Conservation (phyloP, 208 protist species). For the Crithidia sp. region DNA sequence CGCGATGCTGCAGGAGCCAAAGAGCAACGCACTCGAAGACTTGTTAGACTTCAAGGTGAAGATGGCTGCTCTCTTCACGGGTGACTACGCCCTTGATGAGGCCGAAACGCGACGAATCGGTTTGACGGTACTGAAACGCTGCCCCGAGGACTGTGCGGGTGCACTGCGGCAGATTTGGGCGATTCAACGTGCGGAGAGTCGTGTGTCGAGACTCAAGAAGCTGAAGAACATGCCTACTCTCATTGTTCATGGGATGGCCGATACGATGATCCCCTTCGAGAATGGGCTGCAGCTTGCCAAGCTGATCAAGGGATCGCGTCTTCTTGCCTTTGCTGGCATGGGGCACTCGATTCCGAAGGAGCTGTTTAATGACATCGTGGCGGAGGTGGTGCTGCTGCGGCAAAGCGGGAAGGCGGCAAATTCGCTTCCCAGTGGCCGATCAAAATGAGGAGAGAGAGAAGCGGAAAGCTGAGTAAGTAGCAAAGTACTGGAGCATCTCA, state of each 20-base stretch:
- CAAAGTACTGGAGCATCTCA: too few species aligned
- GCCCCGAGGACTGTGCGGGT: slow-evolving; percentile 37
- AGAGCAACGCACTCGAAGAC: slow-evolving; percentile 41
- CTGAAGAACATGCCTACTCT: slow-evolving; percentile 26
- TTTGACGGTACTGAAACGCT: slow-evolving; percentile 24
- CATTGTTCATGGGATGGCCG: slow-evolving; percentile 64
- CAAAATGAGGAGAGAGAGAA: slow-evolving; percentile 1
- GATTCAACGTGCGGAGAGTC: slow-evolving; percentile 49
- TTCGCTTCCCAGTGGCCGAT: too few species aligned
- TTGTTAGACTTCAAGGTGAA: slow-evolving; percentile 49
- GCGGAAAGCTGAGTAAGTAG: not conserved
- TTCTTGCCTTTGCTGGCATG: slow-evolving; percentile 58
- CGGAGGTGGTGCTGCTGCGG: slow-evolving; percentile 36
- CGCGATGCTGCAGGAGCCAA: slow-evolving; percentile 49
- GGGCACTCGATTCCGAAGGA: slow-evolving; percentile 51
- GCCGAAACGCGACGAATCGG: slow-evolving; percentile 12
- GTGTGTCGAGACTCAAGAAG: slow-evolving; percentile 39
- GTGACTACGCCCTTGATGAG: slow-evolving; percentile 48
- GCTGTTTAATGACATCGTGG: slow-evolving; percentile 36
- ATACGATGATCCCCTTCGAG: slow-evolving; percentile 58
- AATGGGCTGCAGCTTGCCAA: slow-evolving; percentile 57
- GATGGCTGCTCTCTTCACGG: slow-evolving; percentile 26
- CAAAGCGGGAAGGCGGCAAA: not conserved
- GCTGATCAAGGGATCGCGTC: slow-evolving; percentile 40
- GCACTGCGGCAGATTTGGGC: slow-evolving; percentile 63